These are phyloP conservation scores for Tulasnella sp. DNA, from an alignment of 768 basidiomycete species.

Conservation along the genomic window DNA sequence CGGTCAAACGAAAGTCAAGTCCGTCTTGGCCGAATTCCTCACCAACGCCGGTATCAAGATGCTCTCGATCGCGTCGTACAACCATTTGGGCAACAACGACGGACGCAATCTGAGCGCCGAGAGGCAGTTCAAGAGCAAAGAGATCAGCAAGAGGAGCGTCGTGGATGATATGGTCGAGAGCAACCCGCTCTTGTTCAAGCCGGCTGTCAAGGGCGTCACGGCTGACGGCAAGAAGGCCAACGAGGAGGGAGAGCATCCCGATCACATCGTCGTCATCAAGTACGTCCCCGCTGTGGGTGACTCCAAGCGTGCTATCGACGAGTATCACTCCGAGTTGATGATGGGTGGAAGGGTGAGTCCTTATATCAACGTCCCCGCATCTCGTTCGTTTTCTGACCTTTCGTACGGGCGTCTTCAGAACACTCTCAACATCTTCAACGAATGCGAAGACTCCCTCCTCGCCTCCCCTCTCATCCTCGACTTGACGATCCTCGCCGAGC, in stretches of 20 bases:
- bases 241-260: conserved; percentile 89
- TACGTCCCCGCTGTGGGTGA: conserved; percentile 95
- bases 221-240: conserved; percentile 32
- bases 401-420: conserved; percentile 33
- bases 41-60: conserved; percentile 99
- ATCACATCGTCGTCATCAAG: conserved; percentile 95
- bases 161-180: conserved; percentile 97
- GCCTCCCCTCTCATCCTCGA: conserved; percentile 95
- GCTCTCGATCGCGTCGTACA: conserved; percentile 92
- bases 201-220: conserved; percentile 32
- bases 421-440: conserved; percentile 95
- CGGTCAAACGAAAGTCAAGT: conserved; percentile 96
- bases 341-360: conserved; percentile 52
- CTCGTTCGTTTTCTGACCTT: background rate
- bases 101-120: conserved; percentile 85
- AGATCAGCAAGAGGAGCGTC: conserved; percentile 93
- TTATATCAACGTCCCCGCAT: background rate
- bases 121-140: conserved; percentile 94
- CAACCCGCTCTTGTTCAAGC: conserved; percentile 83
- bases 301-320: conserved; percentile 98
- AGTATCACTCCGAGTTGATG: conserved; percentile 97
- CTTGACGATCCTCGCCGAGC: conserved; percentile 82
- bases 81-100: conserved; percentile 98
- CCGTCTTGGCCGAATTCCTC: conserved; percentile 93
- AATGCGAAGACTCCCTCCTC: conserved; percentile 95